Conservation (phyloP, 2,329 filamentous ascomycete genomes). For the Mycosphaerella arachidis region DNA sequence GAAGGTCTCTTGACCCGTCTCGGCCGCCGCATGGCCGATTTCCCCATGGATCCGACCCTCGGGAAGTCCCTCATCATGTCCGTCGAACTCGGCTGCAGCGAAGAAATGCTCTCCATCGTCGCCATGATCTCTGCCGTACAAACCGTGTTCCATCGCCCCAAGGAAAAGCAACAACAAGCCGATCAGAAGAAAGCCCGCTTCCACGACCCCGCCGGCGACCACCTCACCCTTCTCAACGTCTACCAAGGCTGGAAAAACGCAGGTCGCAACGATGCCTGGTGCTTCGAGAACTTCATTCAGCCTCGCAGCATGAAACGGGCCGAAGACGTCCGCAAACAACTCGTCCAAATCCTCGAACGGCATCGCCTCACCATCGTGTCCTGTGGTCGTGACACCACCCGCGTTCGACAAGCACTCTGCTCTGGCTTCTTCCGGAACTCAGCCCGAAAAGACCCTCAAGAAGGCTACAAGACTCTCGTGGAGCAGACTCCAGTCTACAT, state of each 20-base stretch:
- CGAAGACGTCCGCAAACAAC: constrained; percentile 86
- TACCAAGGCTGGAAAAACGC: constrained; percentile 95
- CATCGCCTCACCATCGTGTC: constrained; percentile 78
- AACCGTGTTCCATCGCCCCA: constrained; percentile 88
- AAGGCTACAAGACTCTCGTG: constrained; percentile 95
- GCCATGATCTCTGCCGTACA: constrained; percentile 81
- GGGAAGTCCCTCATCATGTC: constrained; percentile 87
- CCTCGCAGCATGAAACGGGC: constrained; percentile 82
- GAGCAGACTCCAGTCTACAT: constrained; percentile 93
- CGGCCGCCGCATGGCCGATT: constrained; percentile 96
- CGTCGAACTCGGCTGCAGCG: constrained; percentile 81
- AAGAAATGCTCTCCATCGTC: constrained; percentile 91
- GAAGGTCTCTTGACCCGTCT: constrained; percentile 89
- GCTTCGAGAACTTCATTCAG: constrained; percentile 96
- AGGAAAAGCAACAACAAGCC: constrained; percentile 93
- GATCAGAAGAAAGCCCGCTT: constrained; percentile 98
- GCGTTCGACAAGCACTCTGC: constrained; percentile 84
- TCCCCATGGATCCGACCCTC: constrained; percentile 92
- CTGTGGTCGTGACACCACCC: constrained; percentile 81
- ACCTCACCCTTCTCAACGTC: constrained; percentile 90
- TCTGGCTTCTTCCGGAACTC: constrained; percentile 93
- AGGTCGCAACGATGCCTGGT: constrained; percentile 82
- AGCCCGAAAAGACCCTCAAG: constrained; percentile 89
- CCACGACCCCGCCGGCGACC: constrained; percentile 89
- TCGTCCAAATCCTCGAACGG: constrained; percentile 88